Percentiles rank a stretch among this genome's conserved stretches.
Evolutionary conservation across 176 grass and related monocot species (phyloP).

Genomic region (Avena eriantha): DNA sequence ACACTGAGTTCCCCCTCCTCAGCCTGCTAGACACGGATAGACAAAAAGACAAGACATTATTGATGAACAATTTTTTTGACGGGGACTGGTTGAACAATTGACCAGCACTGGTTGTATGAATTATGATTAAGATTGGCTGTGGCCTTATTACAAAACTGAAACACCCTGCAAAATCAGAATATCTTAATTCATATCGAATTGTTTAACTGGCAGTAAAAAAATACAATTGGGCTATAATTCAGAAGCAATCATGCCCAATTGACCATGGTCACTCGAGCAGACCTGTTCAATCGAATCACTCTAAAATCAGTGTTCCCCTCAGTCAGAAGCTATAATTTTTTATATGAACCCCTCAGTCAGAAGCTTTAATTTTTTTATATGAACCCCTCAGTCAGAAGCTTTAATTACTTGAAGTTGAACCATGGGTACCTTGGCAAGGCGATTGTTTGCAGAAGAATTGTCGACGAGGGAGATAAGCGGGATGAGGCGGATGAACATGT

Average conservation of each 20-base stretch:
- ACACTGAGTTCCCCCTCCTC: not conserved
- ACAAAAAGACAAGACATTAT: not conserved
- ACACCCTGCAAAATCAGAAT: not conserved
- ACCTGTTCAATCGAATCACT: not conserved
- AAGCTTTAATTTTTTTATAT: not conserved
- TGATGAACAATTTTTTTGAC: not conserved
- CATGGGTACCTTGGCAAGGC: not conserved
- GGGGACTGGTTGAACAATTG: no score
- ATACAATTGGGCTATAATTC: not conserved
- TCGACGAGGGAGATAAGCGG: constrained; percentile 67
- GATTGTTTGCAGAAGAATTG: not conserved
- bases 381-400: not conserved
- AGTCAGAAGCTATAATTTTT: not conserved
- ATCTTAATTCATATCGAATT: not conserved
- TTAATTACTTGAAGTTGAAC: not conserved
- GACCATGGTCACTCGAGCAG: not conserved
- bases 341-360: not conserved
- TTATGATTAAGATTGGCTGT: not conserved
- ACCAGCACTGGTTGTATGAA: not conserved
- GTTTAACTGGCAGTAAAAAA: not conserved
- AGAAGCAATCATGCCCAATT: not conserved
- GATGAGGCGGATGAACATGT: constrained; percentile 60
- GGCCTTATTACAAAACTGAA: not conserved
- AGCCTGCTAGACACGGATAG: constrained; percentile 21
- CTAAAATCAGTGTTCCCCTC: not conserved